Conservation (phyloP, 495 filamentous ascomycete genomes). For the Penicillium diatomitis region DNA sequence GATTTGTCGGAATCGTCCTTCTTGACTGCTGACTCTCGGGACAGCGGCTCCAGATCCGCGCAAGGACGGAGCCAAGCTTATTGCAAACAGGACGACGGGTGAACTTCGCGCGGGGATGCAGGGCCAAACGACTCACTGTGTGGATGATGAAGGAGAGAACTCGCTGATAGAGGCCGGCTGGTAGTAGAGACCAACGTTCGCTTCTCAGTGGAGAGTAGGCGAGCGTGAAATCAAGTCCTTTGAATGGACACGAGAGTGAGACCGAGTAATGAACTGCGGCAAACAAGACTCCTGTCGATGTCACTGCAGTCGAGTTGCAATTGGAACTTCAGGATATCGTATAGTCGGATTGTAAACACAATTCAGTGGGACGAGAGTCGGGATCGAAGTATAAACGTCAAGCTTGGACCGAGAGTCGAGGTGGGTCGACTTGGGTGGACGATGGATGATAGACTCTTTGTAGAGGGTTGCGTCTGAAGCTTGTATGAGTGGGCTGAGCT, state of each 20-base stretch:
- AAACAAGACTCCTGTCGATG: not conserved
- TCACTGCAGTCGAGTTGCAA: not conserved
- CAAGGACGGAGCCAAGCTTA: slow-evolving; percentile 15
- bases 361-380: slow-evolving; percentile 3
- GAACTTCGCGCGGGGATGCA: not conserved
- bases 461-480: not conserved
- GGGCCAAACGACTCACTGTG: not conserved
- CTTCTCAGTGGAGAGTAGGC: too few species aligned
- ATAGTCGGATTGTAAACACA: slow-evolving; percentile 17
- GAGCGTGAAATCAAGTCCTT: too few species aligned
- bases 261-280: not conserved
- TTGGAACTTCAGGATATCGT: slow-evolving; percentile 11
- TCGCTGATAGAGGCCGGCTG: not conserved
- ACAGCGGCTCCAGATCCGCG: not conserved
- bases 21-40: slow-evolving; percentile 13
- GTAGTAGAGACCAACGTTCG: too few species aligned
- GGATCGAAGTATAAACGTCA: not conserved
- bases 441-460: not conserved
- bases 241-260: too few species aligned
- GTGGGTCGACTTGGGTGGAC: slow-evolving; percentile 3
- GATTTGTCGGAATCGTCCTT: not conserved
- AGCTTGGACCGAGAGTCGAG: not conserved
- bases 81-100: slow-evolving; percentile 6
- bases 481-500: too few species aligned
- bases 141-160: not conserved